Evolutionary conservation across 1,139 yeast species (phyloP), one percentile per base, ranked within the genome.

Genomic region (Candida sanyaensis): DNA sequence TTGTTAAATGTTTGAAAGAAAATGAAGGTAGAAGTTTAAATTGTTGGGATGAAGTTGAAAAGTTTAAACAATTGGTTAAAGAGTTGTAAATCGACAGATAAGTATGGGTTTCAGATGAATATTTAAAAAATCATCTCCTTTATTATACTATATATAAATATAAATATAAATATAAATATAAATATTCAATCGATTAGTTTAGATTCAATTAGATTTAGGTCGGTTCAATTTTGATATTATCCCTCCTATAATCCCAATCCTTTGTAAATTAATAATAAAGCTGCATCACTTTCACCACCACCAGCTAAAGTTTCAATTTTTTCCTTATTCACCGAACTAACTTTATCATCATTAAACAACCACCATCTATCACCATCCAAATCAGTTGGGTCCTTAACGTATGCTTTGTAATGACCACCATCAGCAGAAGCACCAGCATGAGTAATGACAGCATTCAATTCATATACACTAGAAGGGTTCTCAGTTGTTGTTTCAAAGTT

Each of bases 231-330:
- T 3, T 17, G 21, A 17, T 17, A 17, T 17, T 17, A 17, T n/a
- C 28, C n/a, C 17, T 31, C 11, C 11, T n/a, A 26, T 37, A 77
- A 62, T 17, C 93, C 96, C 57, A 84, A 80, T 4, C 90, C 96
- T 62, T 86, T 86, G 74, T 93, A 93, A 47, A 93, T 69, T 56
- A 92, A 77, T 52, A 95, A 85, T 68, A 93, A 80, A 1, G 99
- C 99, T 60, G 96, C 84, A 68, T 93, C 99, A 58, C 96, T 85
- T 71, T 95, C 99, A 52, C 99, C 97, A 45, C 99, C 99, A 42
- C 99, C 99, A 7, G 97, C 88, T 55, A 95, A 77, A 47, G 80
- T 70, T 63, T 90, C 97, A 53, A 93, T 83, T 63, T 82, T 89
- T 46, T 90, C 95, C 62, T 83, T 88, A 50, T 77, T 80, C 12